Evolutionary conservation across 2,329 filamentous ascomycete genomes (phyloP), one percentile per base, ranked within the genome.

Genomic region (Diplodia scrobiculata): DNA sequence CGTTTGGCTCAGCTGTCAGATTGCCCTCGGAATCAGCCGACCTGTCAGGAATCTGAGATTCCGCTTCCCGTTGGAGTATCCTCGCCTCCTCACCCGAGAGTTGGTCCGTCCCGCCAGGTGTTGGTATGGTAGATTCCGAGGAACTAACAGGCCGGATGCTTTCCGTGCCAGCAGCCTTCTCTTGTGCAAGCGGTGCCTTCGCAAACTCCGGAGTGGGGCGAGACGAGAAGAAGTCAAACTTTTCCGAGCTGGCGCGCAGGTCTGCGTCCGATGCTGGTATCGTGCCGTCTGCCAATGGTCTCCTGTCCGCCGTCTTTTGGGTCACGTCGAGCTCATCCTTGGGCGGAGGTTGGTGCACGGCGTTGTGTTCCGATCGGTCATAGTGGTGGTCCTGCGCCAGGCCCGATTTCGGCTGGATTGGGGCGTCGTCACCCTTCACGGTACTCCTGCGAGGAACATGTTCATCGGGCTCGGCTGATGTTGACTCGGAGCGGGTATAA

Each of bases 371-470:
- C 0, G 81, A 81, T 21, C 71, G 75, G 19, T 79, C 74, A 70
- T 84, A 83, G 69, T 83, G 80, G 69, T 83, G 81, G 71, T 84
- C 82, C 68, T 85, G 83, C 32, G 80, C 72, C 27, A 84, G 68
- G 32, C 59, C 66, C 10, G 58, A 32, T 21, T 64, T 59, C 21
- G 34, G 41, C 21, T 47, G 45, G 19, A 34, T 47, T 14, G 50
- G 58, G 0, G 79, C 81, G 17, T 53, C 68, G 13, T 72, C 66
- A 7, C 68, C 71, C 47, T 69, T 70, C 25, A 77, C 71, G 3
- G 74, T 75, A 52, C 75, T 70, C 70, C 68, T 72, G 10, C 73
- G 69, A 2, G 74, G 75, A 69, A 75, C 74, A 11, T 72, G 54
- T 11, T 67, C 71, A 68, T 60, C 58, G 41, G 70, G 69, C 66